A percentile compares a stretch with the other conserved stretches of the same genome.
These are phyloP conservation scores for Carex pumila DNA, from an alignment of 176 grass and related monocot species.

Conservation along the genomic window DNA sequence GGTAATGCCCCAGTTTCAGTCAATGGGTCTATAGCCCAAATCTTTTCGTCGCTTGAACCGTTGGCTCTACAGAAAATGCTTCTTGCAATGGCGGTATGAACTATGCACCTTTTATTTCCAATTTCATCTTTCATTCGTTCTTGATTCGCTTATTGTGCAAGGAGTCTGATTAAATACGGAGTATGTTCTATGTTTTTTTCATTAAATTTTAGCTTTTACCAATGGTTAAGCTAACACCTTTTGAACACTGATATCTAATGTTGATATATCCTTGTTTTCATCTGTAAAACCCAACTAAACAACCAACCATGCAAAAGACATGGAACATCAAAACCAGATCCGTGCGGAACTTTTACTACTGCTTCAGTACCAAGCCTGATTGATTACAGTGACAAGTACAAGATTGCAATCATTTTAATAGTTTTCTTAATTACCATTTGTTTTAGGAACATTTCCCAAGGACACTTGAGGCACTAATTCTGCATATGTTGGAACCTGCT, in stretches of 20 bases:
- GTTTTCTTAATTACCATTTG: neutral
- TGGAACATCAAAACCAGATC: neutral
- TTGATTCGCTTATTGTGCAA: neutral
- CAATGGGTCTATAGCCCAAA: slow-evolving; percentile 53
- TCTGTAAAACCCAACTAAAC: neutral
- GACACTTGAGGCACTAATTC: slow-evolving; percentile 67
- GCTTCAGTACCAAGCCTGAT: neutral
- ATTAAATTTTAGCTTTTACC: neutral
- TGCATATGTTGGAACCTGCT: slow-evolving; percentile 67
- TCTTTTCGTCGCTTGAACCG: slow-evolving; percentile 59
- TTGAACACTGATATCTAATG: neutral
- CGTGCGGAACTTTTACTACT: neutral
- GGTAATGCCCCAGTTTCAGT: slow-evolving; percentile 38
- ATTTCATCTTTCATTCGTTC: neutral
- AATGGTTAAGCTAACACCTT: neutral
- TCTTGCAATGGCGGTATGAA: slow-evolving; percentile 68
- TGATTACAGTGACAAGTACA: neutral
- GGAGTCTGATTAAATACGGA: neutral
- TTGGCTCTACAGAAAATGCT: slow-evolving; percentile 50
- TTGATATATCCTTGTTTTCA: neutral
- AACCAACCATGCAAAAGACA: neutral
- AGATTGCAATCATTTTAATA: neutral
- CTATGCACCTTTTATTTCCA: neutral
- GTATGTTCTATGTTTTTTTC: neutral
- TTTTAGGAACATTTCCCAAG: slow-evolving; percentile 79